These are phyloP conservation scores for Quercus dentata DNA, from an alignment of 306 rosid genomes.

Conservation along the genomic window DNA sequence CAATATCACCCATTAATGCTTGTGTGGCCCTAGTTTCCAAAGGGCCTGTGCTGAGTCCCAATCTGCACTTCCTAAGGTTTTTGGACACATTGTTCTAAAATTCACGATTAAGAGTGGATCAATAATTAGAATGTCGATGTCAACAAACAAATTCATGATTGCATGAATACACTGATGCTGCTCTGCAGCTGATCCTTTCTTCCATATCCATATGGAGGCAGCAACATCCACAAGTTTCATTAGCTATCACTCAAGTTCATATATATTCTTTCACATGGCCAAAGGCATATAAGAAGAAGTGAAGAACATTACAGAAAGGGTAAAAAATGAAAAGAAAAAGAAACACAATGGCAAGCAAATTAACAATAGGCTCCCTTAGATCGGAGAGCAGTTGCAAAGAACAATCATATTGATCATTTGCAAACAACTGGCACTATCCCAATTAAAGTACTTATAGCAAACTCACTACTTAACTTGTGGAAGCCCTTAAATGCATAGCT, in stretches of 20 bases:
- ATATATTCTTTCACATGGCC: background rate
- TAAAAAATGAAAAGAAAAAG: background rate
- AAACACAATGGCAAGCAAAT: conserved; percentile 3
- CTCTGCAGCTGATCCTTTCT: background rate
- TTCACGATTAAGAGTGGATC: background rate
- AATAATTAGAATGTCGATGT: background rate
- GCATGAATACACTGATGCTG: background rate
- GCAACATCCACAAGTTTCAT: background rate
- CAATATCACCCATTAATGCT: too few relatives aligned
- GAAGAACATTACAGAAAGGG: background rate
- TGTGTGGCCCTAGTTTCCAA: too few relatives aligned
- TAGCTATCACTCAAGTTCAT: background rate
- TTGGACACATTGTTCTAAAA: too few relatives aligned
- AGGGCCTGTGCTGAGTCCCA: too few relatives aligned
- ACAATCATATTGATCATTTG: too few relatives aligned
- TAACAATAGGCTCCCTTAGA: background rate
- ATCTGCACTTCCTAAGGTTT: too few relatives aligned
- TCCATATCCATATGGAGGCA: background rate
- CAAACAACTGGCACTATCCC: too few relatives aligned
- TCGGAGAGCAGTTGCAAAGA: too few relatives aligned
- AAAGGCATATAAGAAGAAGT: background rate
- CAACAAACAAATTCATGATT: background rate
- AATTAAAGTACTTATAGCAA: too few relatives aligned
- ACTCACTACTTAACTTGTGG: too few relatives aligned
- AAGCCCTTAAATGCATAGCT: too few relatives aligned